Percentiles rank a stretch among this genome's conserved stretches.
These are phyloP conservation scores for Acaromyces ingoldii DNA, from an alignment of 1,284 basidiomycete species.

Conservation along the genomic window DNA sequence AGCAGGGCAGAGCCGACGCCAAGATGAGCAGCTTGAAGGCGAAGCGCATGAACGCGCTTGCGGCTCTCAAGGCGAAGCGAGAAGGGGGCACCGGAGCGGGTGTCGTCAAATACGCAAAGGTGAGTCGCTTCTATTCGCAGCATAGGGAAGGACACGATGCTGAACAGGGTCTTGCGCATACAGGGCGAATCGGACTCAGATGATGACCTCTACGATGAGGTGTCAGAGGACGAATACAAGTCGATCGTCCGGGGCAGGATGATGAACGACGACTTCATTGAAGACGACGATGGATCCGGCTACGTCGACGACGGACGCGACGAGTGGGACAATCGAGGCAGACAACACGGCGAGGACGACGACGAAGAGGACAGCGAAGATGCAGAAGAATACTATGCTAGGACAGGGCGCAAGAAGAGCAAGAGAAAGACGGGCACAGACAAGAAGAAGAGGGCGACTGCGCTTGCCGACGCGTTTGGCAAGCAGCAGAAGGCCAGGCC, in stretches of 20 bases:
- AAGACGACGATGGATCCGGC: slow-evolving; percentile 84
- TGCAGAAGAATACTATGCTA: slow-evolving; percentile 45
- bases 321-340: slow-evolving; percentile 62
- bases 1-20: too few species aligned
- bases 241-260: slow-evolving; percentile 77
- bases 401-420: slow-evolving; percentile 45
- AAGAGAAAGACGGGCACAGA: slow-evolving; percentile 22
- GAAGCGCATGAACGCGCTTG: slow-evolving; percentile 23
- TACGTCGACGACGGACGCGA: slow-evolving; percentile 96
- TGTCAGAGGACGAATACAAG: slow-evolving; percentile 85
- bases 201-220: slow-evolving; percentile 78
- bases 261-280: slow-evolving; percentile 82
- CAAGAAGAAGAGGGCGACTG: not conserved
- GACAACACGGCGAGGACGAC: slow-evolving; percentile 9
- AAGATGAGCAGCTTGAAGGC: slow-evolving; percentile 9
- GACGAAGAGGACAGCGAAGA: slow-evolving; percentile 54
- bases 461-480: not conserved
- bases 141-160: not conserved
- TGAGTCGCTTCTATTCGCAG: not conserved
- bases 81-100: slow-evolving; percentile 19
- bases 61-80: slow-evolving; percentile 45
- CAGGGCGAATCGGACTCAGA: slow-evolving; percentile 54
- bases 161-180: too few species aligned
- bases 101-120: too few species aligned
- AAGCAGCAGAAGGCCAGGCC: slow-evolving; percentile 1